Percentiles rank a stretch among this genome's conserved stretches.
Conservation (phyloP, 1,284 basidiomycete genomes). For the Naganishia liquefaciens region DNA sequence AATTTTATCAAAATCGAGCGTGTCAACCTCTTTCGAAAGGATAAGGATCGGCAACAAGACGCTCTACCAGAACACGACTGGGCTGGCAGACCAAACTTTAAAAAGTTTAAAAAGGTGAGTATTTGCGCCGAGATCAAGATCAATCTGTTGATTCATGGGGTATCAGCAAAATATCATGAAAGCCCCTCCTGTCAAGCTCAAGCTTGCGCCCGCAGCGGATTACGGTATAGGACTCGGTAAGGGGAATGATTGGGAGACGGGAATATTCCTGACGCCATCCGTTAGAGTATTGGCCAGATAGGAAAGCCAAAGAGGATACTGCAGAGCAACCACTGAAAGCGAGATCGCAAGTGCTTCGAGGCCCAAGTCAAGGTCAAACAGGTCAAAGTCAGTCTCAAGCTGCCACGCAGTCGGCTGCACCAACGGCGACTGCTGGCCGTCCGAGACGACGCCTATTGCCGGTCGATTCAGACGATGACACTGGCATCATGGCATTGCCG, state of each 20-base stretch:
- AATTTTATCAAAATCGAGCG: conserved; percentile 79
- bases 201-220: conserved; percentile 40
- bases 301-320: background rate
- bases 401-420: background rate
- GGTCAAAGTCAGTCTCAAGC: conserved; percentile 2
- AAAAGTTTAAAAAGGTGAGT: conserved; percentile 79
- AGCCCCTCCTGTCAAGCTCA: conserved; percentile 42
- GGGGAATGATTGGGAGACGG: conserved; percentile 22
- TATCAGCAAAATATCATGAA: conserved; percentile 46
- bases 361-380: background rate
- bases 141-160: no score
- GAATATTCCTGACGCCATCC: background rate
- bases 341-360: no score
- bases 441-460: conserved; percentile 3
- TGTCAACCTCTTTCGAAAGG: conserved; percentile 54
- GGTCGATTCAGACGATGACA: conserved; percentile 21
- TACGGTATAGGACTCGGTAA: conserved; percentile 50
- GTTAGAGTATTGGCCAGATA: conserved; percentile 23
- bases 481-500: conserved; percentile 16
- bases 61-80: conserved; percentile 54
- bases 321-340: conserved; percentile 1
- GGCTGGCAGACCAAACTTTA: conserved; percentile 71
- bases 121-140: no score
- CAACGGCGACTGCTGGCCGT: background rate
- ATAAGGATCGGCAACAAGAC: conserved; percentile 60